These are phyloP conservation scores for Hysterium pulicare DNA, from an alignment of 2,329 filamentous ascomycete species.

Conservation along the genomic window DNA sequence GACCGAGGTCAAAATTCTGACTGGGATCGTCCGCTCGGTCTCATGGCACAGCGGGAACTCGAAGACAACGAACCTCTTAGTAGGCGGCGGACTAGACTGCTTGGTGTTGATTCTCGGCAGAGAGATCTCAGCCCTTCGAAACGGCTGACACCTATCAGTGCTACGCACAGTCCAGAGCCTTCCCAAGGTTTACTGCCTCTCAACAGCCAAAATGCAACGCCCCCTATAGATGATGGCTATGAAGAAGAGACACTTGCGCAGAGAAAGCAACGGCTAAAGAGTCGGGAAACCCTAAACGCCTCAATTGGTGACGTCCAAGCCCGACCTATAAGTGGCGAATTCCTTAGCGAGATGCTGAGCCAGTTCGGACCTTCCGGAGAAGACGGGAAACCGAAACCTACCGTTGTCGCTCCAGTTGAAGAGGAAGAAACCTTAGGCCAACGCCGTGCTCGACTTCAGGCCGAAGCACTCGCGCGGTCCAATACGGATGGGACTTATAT, in stretches of 20 bases:
- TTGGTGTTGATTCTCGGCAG: constrained; percentile 53
- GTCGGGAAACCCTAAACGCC: constrained; percentile 49
- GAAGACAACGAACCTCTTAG: constrained; percentile 93
- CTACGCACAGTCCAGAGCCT: constrained; percentile 11
- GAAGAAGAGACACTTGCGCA: constrained; percentile 65
- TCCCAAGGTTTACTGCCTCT: constrained; percentile 25
- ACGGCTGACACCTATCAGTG: constrained; percentile 15
- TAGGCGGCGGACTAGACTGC: constrained; percentile 69
- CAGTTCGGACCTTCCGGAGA: constrained; percentile 29
- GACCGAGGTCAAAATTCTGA: constrained; percentile 41
- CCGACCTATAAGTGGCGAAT: constrained; percentile 60
- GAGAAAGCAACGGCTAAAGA: constrained; percentile 62
- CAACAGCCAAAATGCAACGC: constrained; percentile 22
- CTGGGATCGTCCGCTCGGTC: constrained; percentile 64
- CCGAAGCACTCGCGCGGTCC: constrained; percentile 58
- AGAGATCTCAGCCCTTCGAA: constrained; percentile 20
- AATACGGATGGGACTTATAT: constrained; percentile 12
- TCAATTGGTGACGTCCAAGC: constrained; percentile 42
- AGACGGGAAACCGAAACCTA: constrained; percentile 27
- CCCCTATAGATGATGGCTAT: constrained; percentile 33
- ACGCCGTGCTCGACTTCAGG: constrained; percentile 69
- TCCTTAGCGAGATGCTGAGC: constrained; percentile 66
- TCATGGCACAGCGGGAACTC: constrained; percentile 76
- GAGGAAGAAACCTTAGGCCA: constrained; percentile 79
- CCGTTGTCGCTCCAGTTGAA: constrained; percentile 33